Percentiles rank a stretch among this genome's conserved stretches.
Conservation (phyloP, 2,329 filamentous ascomycete genomes). For the Dactylellina parvicollis region DNA sequence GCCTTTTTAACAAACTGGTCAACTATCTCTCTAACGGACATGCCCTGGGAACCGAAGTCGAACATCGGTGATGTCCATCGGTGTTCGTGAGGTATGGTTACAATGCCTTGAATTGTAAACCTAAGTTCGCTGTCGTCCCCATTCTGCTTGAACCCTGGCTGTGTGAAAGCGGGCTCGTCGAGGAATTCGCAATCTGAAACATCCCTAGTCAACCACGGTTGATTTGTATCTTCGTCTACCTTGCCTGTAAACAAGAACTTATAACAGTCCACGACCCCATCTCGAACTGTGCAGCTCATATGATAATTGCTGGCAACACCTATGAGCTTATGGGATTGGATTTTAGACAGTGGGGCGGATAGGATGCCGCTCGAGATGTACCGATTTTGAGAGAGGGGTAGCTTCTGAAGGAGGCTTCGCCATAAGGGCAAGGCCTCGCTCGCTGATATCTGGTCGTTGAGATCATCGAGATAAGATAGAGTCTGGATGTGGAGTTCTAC, state of each 20-base stretch:
- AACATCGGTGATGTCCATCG: not conserved
- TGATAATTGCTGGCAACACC: not conserved
- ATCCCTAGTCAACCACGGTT: not conserved
- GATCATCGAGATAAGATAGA: no score
- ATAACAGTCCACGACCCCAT: not conserved
- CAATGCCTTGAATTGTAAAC: not conserved
- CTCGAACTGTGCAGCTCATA: not conserved
- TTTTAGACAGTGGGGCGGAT: not conserved
- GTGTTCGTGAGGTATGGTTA: not conserved
- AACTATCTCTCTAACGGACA: not conserved
- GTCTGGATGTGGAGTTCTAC: no score
- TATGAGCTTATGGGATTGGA: not conserved
- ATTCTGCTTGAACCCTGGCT: not conserved
- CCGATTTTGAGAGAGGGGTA: no score
- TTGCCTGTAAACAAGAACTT: not conserved
- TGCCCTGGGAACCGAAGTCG: not conserved
- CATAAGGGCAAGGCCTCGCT: no score
- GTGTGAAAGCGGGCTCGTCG: conserved; percentile 1
- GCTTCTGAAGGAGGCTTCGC: no score
- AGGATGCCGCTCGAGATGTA: no score
- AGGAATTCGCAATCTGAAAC: not conserved
- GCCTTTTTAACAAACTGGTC: not conserved
- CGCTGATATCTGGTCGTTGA: no score
- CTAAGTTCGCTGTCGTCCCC: not conserved
- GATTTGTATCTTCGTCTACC: not conserved